Evolutionary conservation across 2,329 filamentous ascomycete genomes (phyloP).

Genomic region (Sporothrix dimorphospora): DNA sequence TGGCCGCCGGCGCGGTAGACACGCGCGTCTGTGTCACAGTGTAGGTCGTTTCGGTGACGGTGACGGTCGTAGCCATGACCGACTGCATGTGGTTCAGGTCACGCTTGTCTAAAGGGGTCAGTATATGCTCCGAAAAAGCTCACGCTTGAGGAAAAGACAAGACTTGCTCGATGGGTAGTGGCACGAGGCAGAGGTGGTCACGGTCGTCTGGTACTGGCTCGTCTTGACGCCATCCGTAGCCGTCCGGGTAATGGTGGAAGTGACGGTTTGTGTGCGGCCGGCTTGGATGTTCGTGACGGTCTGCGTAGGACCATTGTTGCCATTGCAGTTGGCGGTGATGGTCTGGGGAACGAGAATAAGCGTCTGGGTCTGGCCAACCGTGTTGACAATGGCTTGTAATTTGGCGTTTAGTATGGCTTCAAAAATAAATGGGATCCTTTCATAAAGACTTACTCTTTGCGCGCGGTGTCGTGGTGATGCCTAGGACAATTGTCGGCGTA

Average conservation of each 20-base stretch:
- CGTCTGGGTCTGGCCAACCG: slow-evolving; percentile 41
- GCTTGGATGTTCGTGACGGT: slow-evolving; percentile 44
- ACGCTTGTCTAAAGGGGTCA: slow-evolving; percentile 32
- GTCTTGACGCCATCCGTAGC: slow-evolving; percentile 42
- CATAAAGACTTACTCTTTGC: slow-evolving; percentile 39
- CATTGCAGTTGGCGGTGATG: slow-evolving; percentile 41
- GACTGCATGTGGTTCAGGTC: slow-evolving; percentile 35
- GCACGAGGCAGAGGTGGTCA: slow-evolving; percentile 42
- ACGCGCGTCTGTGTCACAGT: slow-evolving; percentile 43
- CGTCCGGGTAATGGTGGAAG: slow-evolving; percentile 41
- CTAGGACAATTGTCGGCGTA: slow-evolving; percentile 45
- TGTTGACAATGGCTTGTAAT: slow-evolving; percentile 38
- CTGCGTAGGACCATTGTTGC: slow-evolving; percentile 38
- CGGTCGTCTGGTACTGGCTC: slow-evolving; percentile 40
- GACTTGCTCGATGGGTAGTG: slow-evolving; percentile 41
- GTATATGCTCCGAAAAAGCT: background rate
- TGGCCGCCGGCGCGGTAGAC: slow-evolving; percentile 41
- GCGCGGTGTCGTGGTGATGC: slow-evolving; percentile 44
- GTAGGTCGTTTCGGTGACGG: slow-evolving; percentile 44
- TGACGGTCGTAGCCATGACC: slow-evolving; percentile 43
- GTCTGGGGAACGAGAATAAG: slow-evolving; percentile 42
- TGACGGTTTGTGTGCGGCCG: slow-evolving; percentile 40
- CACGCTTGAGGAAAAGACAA: background rate
- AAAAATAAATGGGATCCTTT: background rate
- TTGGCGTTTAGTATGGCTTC: background rate